Percentiles rank a stretch among this genome's conserved stretches.
Conservation (phyloP, 257 asterid genomes). For the Solanum phureja region DNA sequence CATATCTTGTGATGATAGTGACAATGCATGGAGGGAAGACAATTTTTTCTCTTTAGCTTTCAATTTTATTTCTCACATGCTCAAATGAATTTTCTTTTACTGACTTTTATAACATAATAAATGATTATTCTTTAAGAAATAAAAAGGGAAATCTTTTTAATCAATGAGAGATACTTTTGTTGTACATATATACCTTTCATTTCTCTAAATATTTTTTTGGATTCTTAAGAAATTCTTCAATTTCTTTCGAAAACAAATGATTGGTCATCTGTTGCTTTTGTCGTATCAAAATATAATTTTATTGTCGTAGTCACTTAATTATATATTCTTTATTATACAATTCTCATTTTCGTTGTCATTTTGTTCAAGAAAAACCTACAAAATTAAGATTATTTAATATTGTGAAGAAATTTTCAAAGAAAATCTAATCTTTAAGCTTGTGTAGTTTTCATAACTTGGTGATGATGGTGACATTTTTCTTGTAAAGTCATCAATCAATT, state of each 20-base stretch:
- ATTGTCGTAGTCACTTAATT: neutral
- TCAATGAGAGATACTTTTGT: too few species aligned
- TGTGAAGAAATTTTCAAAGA: neutral
- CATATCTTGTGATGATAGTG: neutral
- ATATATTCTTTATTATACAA: neutral
- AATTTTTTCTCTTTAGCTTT: neutral
- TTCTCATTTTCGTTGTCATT: neutral
- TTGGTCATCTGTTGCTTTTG: neutral
- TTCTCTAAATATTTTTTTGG: too few species aligned
- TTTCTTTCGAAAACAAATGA: neutral
- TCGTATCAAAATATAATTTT: neutral
- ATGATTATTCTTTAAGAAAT: neutral
- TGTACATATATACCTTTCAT: too few species aligned
- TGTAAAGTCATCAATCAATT: neutral
- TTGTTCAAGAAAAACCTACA: neutral
- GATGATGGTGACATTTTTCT: neutral
- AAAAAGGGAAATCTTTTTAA: too few species aligned
- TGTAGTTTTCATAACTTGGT: neutral
- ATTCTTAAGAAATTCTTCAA: neutral
- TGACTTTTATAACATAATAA: neutral
- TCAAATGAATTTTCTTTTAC: neutral
- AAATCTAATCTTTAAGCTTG: neutral
- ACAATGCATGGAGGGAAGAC: neutral
- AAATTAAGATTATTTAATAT: neutral
- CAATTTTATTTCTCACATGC: neutral